Base-by-base conservation (phyloP, 306 rosid genomes). In the Crotalaria pallida region DNA sequence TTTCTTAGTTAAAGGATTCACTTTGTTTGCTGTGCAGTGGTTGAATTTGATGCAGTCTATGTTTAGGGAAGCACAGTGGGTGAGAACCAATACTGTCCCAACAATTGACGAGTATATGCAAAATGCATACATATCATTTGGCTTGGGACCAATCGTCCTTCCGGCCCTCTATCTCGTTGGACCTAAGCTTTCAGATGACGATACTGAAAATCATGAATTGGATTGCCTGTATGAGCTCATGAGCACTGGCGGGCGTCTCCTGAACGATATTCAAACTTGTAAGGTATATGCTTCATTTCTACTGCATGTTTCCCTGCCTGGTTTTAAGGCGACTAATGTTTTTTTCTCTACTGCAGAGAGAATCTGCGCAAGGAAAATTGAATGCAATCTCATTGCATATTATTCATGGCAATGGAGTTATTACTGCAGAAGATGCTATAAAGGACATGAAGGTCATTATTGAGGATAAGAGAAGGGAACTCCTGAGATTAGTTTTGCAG, bases 81-180 rank as follows among this genome's bases (percentile, higher is more conserved):
- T 19, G 71, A 83, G 58, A 70, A 44, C 83, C 75, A 81, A 88
- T 59, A 43, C 72, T 2, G 81, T 72, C 38, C 98, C 97, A 53
- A 64, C 86, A 36, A 60, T 85, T 49, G 87, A 87, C 21, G 97
- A 88, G 3, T 93, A 93, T 49, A 90, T 88, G 89, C 56, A 67
- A 67, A 90, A 88, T 85, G 97, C 76, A 10, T 78, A 68, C 26
- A 40, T 75, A 26, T 85, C 96, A 52, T 82, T 82, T 81, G 97
- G 90, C 69, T 74, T 87, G 12, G 97, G 97, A 64, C 89, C 94
- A 19, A 81, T 84, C 6, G 89, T 93, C 67, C 98, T 93, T 69
- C 94, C 97, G 44, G 57, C 89, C 12, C 88, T 90, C 53, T 88
- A 82, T 69, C 83, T 90, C 13, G 77, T 90, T 2, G 98, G 96